Evolutionary conservation across 2,329 filamentous ascomycete genomes (phyloP).

Genomic region (Endocalyx cinctus): DNA sequence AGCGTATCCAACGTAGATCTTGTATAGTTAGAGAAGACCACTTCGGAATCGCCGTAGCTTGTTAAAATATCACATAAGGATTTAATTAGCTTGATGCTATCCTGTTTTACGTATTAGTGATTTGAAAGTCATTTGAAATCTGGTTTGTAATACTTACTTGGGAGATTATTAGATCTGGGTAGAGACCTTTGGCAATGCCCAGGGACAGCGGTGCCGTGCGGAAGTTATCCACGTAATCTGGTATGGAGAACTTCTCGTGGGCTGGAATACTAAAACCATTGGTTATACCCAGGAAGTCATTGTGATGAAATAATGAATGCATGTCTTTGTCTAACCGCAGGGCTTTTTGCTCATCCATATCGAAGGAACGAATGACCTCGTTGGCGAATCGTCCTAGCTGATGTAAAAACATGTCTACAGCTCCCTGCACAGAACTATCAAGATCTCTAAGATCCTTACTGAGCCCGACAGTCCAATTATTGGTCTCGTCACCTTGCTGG

Average conservation of each 20-base stretch:
- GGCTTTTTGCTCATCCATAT: slow-evolving; percentile 19
- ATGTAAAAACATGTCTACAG: slow-evolving; percentile 22
- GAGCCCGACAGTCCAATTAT: slow-evolving; percentile 9
- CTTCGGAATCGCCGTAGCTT: too few species aligned
- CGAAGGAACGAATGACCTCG: slow-evolving; percentile 19
- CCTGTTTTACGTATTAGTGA: too few species aligned
- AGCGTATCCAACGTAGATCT: too few species aligned
- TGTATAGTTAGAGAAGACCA: too few species aligned
- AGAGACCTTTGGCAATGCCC: slow-evolving; percentile 25
- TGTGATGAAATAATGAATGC: slow-evolving; percentile 19
- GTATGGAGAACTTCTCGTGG: not conserved
- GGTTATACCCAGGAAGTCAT: not conserved
- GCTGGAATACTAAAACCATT: too few species aligned
- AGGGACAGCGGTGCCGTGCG: slow-evolving; percentile 24
- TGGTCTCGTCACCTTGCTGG: not conserved
- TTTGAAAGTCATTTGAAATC: too few species aligned
- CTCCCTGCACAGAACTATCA: slow-evolving; percentile 2
- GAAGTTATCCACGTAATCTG: slow-evolving; percentile 11
- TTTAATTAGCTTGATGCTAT: too few species aligned
- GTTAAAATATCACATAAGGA: too few species aligned
- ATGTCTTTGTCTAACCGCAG: slow-evolving; percentile 17
- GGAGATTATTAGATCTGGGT: slow-evolving; percentile 16
- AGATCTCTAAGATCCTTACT: slow-evolving; percentile 11
- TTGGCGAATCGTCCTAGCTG: slow-evolving; percentile 23
- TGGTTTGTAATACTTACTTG: slow-evolving; percentile 21